Percentiles rank a stretch among this genome's conserved stretches.
Conservation (phyloP, 208 protist species). For the Spongospora subterranea region DNA sequence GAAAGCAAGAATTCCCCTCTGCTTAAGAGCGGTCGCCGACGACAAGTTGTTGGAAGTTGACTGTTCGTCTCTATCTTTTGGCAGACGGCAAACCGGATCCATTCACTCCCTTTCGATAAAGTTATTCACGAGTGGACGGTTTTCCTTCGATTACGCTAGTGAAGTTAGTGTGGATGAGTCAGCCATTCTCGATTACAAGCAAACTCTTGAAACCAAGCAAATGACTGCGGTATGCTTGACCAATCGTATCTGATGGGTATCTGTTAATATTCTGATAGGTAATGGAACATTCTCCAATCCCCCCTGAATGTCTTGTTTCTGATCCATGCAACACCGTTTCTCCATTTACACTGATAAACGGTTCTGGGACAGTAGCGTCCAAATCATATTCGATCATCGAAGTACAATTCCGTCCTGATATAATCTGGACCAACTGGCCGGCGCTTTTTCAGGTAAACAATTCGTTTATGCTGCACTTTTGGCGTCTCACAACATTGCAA, state of each 20-base stretch:
- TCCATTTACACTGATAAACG: slow-evolving; percentile 34
- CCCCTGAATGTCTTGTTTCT: background rate
- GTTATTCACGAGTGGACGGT: background rate
- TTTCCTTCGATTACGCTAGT: slow-evolving; percentile 14
- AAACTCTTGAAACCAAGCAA: background rate
- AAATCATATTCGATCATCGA: background rate
- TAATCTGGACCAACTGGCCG: background rate
- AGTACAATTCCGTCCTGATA: slow-evolving; percentile 38
- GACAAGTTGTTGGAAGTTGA: slow-evolving; percentile 7
- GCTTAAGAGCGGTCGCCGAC: background rate
- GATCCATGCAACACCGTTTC: background rate
- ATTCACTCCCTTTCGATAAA: slow-evolving; percentile 5
- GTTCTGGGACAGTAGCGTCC: background rate
- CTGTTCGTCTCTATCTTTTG: background rate
- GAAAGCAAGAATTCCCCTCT: background rate
- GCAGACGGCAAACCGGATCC: background rate
- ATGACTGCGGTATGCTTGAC: background rate
- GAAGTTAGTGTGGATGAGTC: background rate
- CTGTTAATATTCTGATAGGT: background rate
- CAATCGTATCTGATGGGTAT: background rate
- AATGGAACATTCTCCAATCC: background rate
- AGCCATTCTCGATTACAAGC: background rate
- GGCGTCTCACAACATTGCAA: background rate
- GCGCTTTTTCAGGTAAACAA: background rate
- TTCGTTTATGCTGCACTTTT: background rate